Conservation (phyloP, 768 basidiomycete genomes). For the Stropharia rugosoannulata region DNA sequence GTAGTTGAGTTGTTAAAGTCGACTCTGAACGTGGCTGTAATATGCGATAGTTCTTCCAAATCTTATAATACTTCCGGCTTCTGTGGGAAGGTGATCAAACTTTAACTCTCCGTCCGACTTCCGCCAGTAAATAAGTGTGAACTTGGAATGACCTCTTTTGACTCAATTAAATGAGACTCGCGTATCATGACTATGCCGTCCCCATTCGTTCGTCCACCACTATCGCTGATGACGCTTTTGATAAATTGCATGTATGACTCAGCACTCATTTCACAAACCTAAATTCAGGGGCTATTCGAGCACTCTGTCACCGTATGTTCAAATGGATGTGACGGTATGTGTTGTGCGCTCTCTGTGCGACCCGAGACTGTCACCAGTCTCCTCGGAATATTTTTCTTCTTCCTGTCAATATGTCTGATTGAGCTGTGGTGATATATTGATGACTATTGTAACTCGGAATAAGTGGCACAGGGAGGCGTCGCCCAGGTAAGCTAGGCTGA, state of each 20-base stretch:
- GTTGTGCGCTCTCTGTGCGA: neutral
- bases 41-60: no score
- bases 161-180: no score
- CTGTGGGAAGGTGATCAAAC: no score
- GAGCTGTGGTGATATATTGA: neutral
- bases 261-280: neutral
- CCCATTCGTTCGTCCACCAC: no score
- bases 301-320: conserved; percentile 8
- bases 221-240: no score
- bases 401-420: neutral
- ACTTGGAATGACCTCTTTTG: no score
- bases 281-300: conserved; percentile 3
- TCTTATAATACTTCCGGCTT: no score
- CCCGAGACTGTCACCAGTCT: neutral
- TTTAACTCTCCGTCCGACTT: no score
- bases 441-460: neutral
- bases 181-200: no score
- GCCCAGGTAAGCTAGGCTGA: neutral
- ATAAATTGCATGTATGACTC: neutral
- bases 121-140: no score
- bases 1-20: no score
- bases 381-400: neutral
- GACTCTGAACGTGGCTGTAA: no score
- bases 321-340: neutral
- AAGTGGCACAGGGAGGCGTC: neutral